Evolutionary conservation across 805 yeast species (phyloP).

Genomic region (Saccharomycopsis olivae): DNA sequence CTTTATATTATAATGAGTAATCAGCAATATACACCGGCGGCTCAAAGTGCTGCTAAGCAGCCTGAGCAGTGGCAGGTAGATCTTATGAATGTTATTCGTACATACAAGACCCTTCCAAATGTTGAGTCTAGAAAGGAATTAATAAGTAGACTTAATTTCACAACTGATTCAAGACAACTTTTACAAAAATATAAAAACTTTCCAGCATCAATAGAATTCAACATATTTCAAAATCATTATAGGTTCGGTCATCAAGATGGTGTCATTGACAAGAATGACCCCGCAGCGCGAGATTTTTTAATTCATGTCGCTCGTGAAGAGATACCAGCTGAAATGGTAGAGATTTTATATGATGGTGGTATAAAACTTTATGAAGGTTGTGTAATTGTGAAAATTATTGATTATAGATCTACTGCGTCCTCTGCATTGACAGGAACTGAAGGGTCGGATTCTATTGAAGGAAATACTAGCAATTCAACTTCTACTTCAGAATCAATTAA

Average conservation of each 20-base stretch:
- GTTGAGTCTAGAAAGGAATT: constrained; percentile 3
- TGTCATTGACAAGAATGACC: constrained; percentile 68
- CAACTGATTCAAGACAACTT: constrained; percentile 41
- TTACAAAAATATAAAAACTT: constrained; percentile 64
- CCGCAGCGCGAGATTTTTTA: constrained; percentile 68
- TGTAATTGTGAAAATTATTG: constrained; percentile 74
- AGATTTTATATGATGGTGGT: constrained; percentile 79
- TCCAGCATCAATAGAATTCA: constrained; percentile 79
- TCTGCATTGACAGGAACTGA: constrained; percentile 3
- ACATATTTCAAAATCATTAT: constrained; percentile 84
- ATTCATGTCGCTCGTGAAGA: constrained; percentile 70
- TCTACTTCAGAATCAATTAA: background rate
- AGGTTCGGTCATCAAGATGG: constrained; percentile 89
- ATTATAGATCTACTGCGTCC: constrained; percentile 42
- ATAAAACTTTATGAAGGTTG: constrained; percentile 85
- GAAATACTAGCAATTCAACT: background rate
- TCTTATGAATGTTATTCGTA: background rate
- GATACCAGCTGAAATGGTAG: constrained; percentile 83
- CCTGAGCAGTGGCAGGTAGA: constrained; percentile 1
- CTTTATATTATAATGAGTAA: too few relatives aligned
- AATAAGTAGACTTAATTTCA: constrained; percentile 6
- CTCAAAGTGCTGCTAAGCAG: too few relatives aligned
- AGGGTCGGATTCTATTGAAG: constrained; percentile 6
- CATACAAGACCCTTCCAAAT: background rate
- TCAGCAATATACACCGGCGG: too few relatives aligned